These are phyloP conservation scores for Daldinia loculata DNA, from an alignment of 495 filamentous ascomycete genomes.

Conservation along the genomic window DNA sequence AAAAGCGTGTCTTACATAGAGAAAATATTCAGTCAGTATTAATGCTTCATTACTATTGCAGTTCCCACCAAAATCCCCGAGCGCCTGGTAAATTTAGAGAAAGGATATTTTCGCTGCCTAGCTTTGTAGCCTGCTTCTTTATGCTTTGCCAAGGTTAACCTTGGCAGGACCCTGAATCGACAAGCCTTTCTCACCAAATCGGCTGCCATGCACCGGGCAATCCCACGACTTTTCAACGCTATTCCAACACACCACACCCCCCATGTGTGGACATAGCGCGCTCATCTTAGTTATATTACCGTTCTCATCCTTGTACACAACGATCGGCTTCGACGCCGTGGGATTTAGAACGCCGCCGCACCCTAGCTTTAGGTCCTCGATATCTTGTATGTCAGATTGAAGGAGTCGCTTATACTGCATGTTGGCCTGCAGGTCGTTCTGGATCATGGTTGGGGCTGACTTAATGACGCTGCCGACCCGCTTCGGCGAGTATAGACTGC, in stretches of 20 bases:
- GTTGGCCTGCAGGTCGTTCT: constrained; percentile 63
- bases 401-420: constrained; percentile 64
- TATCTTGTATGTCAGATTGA: constrained; percentile 63
- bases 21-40: neutral
- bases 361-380: constrained; percentile 61
- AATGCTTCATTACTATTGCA: neutral
- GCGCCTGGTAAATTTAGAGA: neutral
- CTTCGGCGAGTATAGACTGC: constrained; percentile 58
- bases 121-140: neutral
- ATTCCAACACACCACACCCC: constrained; percentile 67
- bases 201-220: constrained; percentile 62
- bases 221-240: constrained; percentile 64
- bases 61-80: too few relatives aligned
- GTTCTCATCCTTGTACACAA: constrained; percentile 65
- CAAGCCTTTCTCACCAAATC: constrained; percentile 62
- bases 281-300: constrained; percentile 60
- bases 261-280: constrained; percentile 65
- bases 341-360: constrained; percentile 62
- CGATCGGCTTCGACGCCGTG: constrained; percentile 55
- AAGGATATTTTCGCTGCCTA: neutral
- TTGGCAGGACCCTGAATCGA: constrained; percentile 63
- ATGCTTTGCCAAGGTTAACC: constrained; percentile 39
- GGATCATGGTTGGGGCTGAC: constrained; percentile 50
- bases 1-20: too few relatives aligned
- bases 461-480: constrained; percentile 49